Conservation (phyloP, 2,329 filamentous ascomycete genomes). For the Phialophora tarda region DNA sequence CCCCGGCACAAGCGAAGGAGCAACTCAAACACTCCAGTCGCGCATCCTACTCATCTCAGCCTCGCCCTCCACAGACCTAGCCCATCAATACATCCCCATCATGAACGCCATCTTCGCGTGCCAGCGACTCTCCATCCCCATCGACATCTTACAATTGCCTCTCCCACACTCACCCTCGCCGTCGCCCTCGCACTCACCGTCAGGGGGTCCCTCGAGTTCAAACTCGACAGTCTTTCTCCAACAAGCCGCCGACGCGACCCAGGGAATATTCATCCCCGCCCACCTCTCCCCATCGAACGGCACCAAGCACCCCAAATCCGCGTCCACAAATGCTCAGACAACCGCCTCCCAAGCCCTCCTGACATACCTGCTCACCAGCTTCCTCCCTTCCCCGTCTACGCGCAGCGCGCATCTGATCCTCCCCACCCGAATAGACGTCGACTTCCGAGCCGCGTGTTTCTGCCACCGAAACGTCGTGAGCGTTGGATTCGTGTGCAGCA, state of each 20-base stretch:
- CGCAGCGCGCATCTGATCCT: constrained; percentile 68
- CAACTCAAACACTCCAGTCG: constrained; percentile 61
- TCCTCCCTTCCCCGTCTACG: constrained; percentile 73
- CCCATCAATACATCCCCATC: constrained; percentile 91
- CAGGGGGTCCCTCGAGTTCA: constrained; percentile 8
- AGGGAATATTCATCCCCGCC: constrained; percentile 70
- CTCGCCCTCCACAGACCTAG: constrained; percentile 83
- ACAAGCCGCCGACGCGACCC: constrained; percentile 79
- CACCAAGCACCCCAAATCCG: neutral
- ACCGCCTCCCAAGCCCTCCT: constrained; percentile 71
- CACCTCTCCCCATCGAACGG: constrained; percentile 23
- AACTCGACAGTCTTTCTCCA: constrained; percentile 80
- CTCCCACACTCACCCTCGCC: constrained; percentile 16
- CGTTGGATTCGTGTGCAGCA: constrained; percentile 92
- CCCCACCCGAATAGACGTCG: constrained; percentile 83
- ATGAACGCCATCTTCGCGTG: constrained; percentile 99
- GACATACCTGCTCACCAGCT: constrained; percentile 93
- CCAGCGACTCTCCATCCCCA: constrained; percentile 82
- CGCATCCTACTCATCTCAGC: constrained; percentile 91
- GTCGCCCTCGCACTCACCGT: constrained; percentile 5
- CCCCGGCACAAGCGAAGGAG: constrained; percentile 46
- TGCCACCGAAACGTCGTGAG: constrained; percentile 92
- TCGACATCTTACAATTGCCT: constrained; percentile 83
- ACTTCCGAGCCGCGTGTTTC: constrained; percentile 98
- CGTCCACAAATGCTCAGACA: constrained; percentile 27